Conservation (phyloP, 192 early-diverging fungal species). For the Obelidium mucronatum region DNA sequence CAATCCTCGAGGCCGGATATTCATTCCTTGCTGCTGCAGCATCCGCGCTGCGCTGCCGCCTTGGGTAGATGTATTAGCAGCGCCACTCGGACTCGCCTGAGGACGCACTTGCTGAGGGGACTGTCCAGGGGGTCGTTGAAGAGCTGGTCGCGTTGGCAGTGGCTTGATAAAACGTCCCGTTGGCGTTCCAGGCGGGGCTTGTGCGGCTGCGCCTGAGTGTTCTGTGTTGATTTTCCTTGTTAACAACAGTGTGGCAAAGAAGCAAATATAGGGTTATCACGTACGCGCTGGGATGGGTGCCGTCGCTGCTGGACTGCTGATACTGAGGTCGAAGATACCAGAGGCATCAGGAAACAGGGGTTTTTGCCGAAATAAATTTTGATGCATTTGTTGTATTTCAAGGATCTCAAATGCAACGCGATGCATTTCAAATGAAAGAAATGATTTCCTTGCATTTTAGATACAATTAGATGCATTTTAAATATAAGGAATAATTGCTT, state of each 20-base stretch:
- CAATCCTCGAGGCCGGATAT: background rate
- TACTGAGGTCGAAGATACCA: background rate
- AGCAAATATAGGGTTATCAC: background rate
- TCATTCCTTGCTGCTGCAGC: conserved; percentile 4
- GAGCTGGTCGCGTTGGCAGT: background rate
- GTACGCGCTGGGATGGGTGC: background rate
- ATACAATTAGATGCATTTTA: no score
- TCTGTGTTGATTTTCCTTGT: no score
- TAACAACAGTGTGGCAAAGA: no score
- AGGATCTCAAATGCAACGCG: no score
- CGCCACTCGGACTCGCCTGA: background rate
- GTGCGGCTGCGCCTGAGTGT: background rate
- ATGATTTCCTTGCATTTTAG: no score
- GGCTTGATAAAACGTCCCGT: background rate
- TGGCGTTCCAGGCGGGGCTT: background rate
- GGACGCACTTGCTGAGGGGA: background rate
- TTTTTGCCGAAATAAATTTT: no score
- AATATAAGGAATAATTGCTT: no score
- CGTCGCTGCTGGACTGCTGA: background rate
- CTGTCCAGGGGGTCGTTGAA: background rate
- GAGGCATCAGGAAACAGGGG: no score
- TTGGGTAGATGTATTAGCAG: background rate
- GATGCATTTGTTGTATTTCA: no score
- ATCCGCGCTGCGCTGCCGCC: background rate
- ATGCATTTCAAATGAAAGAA: no score